Percentiles rank a stretch among this genome's conserved stretches.
These are phyloP conservation scores for Globisporangium lucens DNA, from an alignment of 352 stramenopile species.

Conservation along the genomic window DNA sequence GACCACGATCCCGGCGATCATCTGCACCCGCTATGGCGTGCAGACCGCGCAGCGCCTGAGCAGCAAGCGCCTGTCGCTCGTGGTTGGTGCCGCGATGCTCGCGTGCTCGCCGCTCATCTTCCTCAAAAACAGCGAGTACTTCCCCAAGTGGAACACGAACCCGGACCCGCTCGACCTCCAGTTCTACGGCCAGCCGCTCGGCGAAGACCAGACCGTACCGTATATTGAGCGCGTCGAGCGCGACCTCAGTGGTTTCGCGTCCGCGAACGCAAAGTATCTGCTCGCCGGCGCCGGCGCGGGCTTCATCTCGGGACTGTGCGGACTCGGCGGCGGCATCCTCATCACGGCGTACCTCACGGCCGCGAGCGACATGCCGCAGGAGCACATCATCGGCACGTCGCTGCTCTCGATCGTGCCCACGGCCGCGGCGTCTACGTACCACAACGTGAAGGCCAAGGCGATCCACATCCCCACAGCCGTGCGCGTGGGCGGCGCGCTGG, in stretches of 20 bases:
- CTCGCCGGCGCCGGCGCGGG: conserved; percentile 63
- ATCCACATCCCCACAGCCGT: conserved; percentile 73
- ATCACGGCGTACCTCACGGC: conserved; percentile 86
- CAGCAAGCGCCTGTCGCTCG: conserved; percentile 70
- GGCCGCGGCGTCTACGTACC: conserved; percentile 72
- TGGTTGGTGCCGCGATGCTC: conserved; percentile 80
- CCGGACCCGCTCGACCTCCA: conserved; percentile 69
- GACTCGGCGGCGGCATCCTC: conserved; percentile 78
- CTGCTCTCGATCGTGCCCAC: conserved; percentile 80
- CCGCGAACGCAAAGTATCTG: conserved; percentile 77
- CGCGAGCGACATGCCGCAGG: conserved; percentile 83
- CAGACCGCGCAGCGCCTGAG: conserved; percentile 69
- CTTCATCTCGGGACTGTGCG: conserved; percentile 84
- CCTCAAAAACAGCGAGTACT: conserved; percentile 76
- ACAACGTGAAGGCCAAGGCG: conserved; percentile 75
- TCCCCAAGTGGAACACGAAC: conserved; percentile 65
- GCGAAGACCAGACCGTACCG: conserved; percentile 18
- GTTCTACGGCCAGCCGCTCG: conserved; percentile 48
- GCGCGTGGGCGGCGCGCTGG: conserved; percentile 63
- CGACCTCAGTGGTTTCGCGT: conserved; percentile 43
- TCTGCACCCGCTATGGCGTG: conserved; percentile 79
- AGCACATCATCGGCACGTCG: conserved; percentile 81
- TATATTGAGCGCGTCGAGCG: conserved; percentile 45
- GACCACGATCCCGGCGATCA: conserved; percentile 70
- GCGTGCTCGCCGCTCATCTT: conserved; percentile 75